Base-by-base conservation (phyloP, 495 filamentous ascomycete species). In the Bathelium albidoporum region DNA sequence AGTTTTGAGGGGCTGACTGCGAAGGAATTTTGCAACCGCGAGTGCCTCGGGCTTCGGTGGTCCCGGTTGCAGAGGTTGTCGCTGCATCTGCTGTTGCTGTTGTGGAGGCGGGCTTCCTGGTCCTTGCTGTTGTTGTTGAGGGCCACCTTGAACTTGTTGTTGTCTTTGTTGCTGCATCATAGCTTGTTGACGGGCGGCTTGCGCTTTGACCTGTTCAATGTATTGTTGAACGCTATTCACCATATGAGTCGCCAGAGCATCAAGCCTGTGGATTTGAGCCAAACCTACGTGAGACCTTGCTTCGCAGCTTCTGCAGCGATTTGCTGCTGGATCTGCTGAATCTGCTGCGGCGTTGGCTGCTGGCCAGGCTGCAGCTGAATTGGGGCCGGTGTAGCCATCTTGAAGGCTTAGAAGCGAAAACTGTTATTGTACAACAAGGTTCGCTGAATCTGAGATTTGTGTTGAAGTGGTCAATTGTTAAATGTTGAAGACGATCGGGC, bases 21-120 rank as follows among this genome's bases (percentile, higher is more conserved):
- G 83, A 60, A 99, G 78, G 78, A 93, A 99, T 70, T 91, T 87
- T 67, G 95, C 95, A 28, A 99, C 83, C 20, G 91, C 90, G 24
- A 97, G 70, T 3, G 91, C 92, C 69, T 90, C 87, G 39, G 94
- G 93, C 64, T 93, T 89, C 18, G 89, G 87, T 5, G 91, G 89
- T 2, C 87, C 87, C 0, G 89, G 89, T 9, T 78, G 73, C 59
- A 87, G 86, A 58, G 83, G 83, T 62, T 77, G 74, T 69, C 84
- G 82, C 53, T 77, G 74, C 66, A 76, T 77, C 65, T 76, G 73
- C 62, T 72, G 74, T 64, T 71, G 74, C 70, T 78, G 76, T 64
- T 75, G 68, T 70, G 76, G 70, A 75, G 76, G 66, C 73, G 76
- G 68, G 73, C 78, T 64, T 78, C 79, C 66, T 78, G 62, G 62